phyloP scores from a whole-genome alignment of 441 rosid species.

The Aquilaria agallochum region DNA sequence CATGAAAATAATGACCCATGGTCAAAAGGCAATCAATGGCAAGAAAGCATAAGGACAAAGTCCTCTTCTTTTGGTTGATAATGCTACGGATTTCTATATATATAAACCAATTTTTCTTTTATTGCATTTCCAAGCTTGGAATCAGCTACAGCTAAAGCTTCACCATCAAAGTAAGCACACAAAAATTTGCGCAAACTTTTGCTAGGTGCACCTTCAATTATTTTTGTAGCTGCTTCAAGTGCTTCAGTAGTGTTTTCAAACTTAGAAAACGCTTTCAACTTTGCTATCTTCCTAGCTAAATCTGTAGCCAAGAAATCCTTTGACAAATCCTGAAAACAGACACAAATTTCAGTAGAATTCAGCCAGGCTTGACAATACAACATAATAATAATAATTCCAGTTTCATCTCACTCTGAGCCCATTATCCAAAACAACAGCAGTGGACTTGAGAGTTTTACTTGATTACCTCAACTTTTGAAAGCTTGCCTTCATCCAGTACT shows the following conservation, averaged over 20 bases:
- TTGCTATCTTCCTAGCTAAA: conserved; percentile 75
- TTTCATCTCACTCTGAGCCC: too few relatives aligned
- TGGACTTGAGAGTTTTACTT: neutral
- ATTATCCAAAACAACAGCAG: too few relatives aligned
- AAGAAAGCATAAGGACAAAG: neutral
- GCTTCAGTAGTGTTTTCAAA: conserved; percentile 90
- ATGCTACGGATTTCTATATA: neutral
- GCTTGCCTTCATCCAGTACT: conserved; percentile 82
- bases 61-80: too few relatives aligned
- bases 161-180: conserved; percentile 64
- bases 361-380: too few relatives aligned
- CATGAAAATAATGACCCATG: conserved; percentile 12
- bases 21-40: neutral
- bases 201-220: conserved; percentile 63
- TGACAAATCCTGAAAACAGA: conserved; percentile 49
- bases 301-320: conserved; percentile 58
- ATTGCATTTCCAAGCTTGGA: conserved; percentile 95
- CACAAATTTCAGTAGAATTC: neutral
- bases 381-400: too few relatives aligned
- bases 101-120: conserved; percentile 76
- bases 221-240: conserved; percentile 68
- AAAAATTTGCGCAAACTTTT: conserved; percentile 76
- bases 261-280: conserved; percentile 77
- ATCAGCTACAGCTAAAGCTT: conserved; percentile 72
- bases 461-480: conserved; percentile 74